Percentiles rank a stretch among this genome's conserved stretches.
phyloP scores from a whole-genome alignment of 2,329 filamentous ascomycete species.

The Colletotrichum cuscutae region DNA sequence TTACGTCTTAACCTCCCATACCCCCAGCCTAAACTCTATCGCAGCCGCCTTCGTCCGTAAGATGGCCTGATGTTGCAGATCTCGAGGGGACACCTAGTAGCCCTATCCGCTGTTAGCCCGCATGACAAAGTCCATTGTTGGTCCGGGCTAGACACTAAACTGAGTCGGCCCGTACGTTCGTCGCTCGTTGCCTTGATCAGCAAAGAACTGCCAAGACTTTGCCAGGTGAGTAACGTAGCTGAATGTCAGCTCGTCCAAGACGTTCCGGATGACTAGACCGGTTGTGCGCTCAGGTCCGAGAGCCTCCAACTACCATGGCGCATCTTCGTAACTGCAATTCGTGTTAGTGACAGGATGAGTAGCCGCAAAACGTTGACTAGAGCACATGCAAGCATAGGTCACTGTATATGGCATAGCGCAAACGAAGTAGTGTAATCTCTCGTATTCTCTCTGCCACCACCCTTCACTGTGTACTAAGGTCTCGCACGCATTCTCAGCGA shows the following conservation, averaged over 20 bases:
- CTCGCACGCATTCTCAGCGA: not conserved
- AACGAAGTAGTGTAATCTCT: not conserved
- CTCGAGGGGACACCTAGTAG: not conserved
- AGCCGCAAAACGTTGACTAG: not conserved
- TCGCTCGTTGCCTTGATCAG: not conserved
- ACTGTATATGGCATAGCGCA: not conserved
- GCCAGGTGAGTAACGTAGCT: not conserved
- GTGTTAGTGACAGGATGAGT: not conserved
- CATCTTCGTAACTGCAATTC: not conserved
- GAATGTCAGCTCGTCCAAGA: not conserved
- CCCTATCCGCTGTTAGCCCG: not conserved
- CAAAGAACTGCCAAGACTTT: not conserved
- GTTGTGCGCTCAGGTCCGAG: not conserved
- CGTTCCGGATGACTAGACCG: not conserved
- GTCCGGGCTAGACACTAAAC: not conserved
- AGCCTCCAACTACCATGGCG: not conserved
- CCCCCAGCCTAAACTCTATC: not conserved
- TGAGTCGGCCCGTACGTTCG: not conserved
- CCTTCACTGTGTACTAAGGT: not conserved
- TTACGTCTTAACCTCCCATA: not conserved
- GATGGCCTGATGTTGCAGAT: constrained; percentile 14
- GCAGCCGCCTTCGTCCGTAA: not conserved
- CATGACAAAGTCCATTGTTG: not conserved
- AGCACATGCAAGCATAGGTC: not conserved
- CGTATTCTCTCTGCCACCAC: not conserved